A percentile compares a stretch with the other conserved stretches of the same genome.
Evolutionary conservation across 2,329 filamentous ascomycete species (phyloP).

Genomic region (Pestalotiopsis sp.): DNA sequence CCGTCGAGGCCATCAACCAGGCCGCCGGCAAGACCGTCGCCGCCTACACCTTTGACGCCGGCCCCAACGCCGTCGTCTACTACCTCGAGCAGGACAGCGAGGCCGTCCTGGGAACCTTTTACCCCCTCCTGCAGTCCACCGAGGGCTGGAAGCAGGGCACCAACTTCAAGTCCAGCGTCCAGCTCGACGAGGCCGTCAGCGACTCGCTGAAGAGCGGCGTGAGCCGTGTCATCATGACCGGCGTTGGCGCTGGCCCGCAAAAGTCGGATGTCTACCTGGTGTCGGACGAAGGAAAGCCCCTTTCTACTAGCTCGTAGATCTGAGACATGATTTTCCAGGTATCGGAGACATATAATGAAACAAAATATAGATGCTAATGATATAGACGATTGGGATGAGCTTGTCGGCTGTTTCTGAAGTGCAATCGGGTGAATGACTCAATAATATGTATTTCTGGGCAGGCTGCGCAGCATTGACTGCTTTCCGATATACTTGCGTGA

Average conservation of each 20-base stretch:
- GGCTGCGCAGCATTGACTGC: neutral
- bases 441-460: neutral
- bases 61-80: conserved; percentile 96
- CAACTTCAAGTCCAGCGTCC: conserved; percentile 52
- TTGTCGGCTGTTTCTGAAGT: neutral
- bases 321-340: neutral
- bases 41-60: conserved; percentile 96
- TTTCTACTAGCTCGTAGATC: conserved; percentile 21
- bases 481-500: too few species aligned
- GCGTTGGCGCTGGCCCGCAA: conserved; percentile 85
- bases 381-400: neutral
- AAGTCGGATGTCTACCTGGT: conserved; percentile 78
- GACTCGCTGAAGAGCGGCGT: conserved; percentile 74
- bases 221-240: conserved; percentile 85
- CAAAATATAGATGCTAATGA: neutral
- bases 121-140: conserved; percentile 61
- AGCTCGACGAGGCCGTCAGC: conserved; percentile 66
- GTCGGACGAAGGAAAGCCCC: conserved; percentile 60
- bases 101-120: conserved; percentile 76
- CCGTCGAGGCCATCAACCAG: conserved; percentile 86
- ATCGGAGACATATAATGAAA: neutral
- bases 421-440: neutral
- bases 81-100: conserved; percentile 79
- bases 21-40: conserved; percentile 77
- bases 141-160: conserved; percentile 70